phyloP scores from a whole-genome alignment of 305 asterid species.

The Fraxinus angustifolia region DNA sequence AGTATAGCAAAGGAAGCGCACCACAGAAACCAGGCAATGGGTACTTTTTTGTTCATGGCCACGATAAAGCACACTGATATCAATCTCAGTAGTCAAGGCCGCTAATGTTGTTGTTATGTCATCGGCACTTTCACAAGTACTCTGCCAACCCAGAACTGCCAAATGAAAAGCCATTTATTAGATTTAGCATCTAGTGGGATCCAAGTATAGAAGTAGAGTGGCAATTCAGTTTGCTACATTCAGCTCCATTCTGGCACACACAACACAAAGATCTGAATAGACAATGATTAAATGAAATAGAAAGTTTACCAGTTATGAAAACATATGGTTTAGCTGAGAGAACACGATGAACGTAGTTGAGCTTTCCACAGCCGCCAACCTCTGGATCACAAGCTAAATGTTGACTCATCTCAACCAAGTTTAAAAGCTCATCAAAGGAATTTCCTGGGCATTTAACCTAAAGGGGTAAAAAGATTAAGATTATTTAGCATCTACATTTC shows the following conservation, averaged over 20 bases:
- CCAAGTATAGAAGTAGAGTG: neutral
- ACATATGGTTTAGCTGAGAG: constrained; percentile 76
- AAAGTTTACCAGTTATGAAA: constrained; percentile 62
- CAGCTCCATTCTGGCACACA: neutral
- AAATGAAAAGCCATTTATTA: constrained; percentile 3
- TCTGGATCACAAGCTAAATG: constrained; percentile 88
- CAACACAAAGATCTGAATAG: neutral
- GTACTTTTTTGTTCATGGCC: constrained; percentile 75
- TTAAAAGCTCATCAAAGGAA: constrained; percentile 78
- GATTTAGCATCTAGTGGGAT: constrained; percentile 5
- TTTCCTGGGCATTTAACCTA: constrained; percentile 74
- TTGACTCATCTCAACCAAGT: constrained; percentile 80
- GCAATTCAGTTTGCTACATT: neutral
- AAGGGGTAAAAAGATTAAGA: constrained; percentile 18
- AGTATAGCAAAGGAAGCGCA: constrained; percentile 27
- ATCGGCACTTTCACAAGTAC: constrained; percentile 69
- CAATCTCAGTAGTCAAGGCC: constrained; percentile 76
- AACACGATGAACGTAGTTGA: constrained; percentile 72
- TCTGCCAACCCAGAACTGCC: constrained; percentile 90
- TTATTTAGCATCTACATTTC: neutral
- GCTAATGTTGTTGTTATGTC: constrained; percentile 69
- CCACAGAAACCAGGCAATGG: constrained; percentile 79
- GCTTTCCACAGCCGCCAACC: constrained; percentile 78
- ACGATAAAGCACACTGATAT: constrained; percentile 68
- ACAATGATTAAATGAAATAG: neutral